Base-by-base conservation (phyloP, 2,329 filamentous ascomycete genomes). In the Ascomycota sp. region DNA sequence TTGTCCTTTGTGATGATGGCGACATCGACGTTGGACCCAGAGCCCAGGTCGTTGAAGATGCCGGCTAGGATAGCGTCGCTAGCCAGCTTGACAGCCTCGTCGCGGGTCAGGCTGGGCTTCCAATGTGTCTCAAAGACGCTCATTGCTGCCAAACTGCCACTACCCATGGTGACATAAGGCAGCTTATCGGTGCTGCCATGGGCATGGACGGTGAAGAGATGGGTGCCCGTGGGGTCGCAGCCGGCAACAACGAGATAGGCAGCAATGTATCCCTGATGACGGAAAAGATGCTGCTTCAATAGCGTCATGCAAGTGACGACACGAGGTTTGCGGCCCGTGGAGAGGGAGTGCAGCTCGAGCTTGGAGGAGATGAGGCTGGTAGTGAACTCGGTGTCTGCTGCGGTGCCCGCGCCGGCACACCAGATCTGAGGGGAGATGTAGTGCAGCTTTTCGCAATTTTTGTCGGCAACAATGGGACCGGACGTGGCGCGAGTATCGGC, bases 401-500 rank as follows among this genome's bases (percentile, higher is more conserved):
- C 89, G 34, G 89, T 98, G 57, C 91, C 89, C 45, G 89, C 91
- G 46, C 89, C 89, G 8, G 89, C 89, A 60, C 89, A 98, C 89
- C 89, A 98, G 59, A 98, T 98, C 58, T 93, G 83, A 38, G 89
- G 86, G 30, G 89, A 69, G 56, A 98, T 98, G 67, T 91, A 98
- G 64, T 98, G 89, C 43, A 98, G 75, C 66, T 98, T 98, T 64
- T 98, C 86, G 66, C 89, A 95, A 70, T 98, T 98, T 81, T 98
- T 98, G 72, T 98, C 89, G 58, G 91, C 91, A 47, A 98, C 89
- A 59, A 98, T 98, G 44, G 89, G 84, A 27, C 89, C 89, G 43
- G 80, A 91, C 32, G 89, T 98, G 42, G 89, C 89, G 70, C 89
- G 74, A 44, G 89, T 98, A 61, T 98, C 89, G 62, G 89, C 89